These are phyloP conservation scores for Secale cereale DNA, from an alignment of 176 grass and related monocot species.

Conservation along the genomic window DNA sequence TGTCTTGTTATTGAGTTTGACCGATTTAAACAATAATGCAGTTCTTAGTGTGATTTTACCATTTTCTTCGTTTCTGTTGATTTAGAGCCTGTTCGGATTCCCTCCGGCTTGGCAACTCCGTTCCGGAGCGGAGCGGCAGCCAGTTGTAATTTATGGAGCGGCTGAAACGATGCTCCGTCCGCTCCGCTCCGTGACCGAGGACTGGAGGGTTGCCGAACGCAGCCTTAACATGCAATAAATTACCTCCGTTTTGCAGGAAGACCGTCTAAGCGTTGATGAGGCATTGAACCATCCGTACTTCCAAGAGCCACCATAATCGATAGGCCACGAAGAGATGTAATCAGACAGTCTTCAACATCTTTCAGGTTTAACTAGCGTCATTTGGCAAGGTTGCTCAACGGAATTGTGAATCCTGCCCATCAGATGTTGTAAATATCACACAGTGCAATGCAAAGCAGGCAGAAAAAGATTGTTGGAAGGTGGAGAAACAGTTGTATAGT, in stretches of 20 bases:
- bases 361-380: not conserved
- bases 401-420: not conserved
- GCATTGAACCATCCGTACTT: conserved; percentile 89
- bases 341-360: not conserved
- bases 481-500: not conserved
- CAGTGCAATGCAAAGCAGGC: not conserved
- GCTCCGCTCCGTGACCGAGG: no score
- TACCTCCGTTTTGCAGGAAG: conserved; percentile 55
- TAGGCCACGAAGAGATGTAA: not conserved
- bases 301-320: conserved; percentile 33
- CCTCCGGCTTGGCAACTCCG: no score
- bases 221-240: not conserved
- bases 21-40: not conserved
- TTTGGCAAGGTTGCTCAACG: not conserved
- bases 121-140: no score
- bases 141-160: no score
- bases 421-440: not conserved
- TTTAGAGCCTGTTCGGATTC: not conserved
- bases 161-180: no score
- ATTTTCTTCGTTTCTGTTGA: not conserved
- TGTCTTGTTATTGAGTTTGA: not conserved
- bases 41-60: not conserved
- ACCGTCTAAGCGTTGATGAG: conserved; percentile 79
- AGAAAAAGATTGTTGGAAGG: not conserved
- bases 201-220: no score